Evolutionary conservation across 2,329 filamentous ascomycete species (phyloP), one percentile per base, ranked within the genome.

Genomic region (Beauveria bassiana): DNA sequence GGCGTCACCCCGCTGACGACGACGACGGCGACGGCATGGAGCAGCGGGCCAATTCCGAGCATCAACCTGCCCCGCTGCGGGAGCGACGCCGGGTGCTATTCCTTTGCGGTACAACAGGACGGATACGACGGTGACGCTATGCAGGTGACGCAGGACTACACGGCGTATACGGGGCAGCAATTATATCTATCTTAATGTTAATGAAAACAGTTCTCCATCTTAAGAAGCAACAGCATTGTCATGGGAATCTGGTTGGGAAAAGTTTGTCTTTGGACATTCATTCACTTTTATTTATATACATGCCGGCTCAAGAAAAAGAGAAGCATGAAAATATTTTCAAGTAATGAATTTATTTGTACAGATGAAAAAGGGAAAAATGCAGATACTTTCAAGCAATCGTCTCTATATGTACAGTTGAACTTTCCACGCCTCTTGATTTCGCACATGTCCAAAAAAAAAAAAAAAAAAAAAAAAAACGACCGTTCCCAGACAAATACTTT

Each of bases 161-260:
- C 34, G 5, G 22, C 47, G 38, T 59, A 45, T 22, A 24, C 56
- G 7, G 56, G 26, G 18, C 34, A 43, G 2, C 46, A 59, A 51
- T 10, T 43, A 51, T 51, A 51, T 59, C 7, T 40, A 51, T 43
- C 47, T 31, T 59, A 59, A 59, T 59, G 56, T 50, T 59, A 52
- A 59, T 51, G 16, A n/a, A 49, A 49, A 22, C 22, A 26, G 45
- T 22, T n/a, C n/a, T 22, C 26, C 46, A 4, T 40, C 12, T 42
- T 22, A 18, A 52, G 31, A 34, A 53, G 50, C 34, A 40, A 49
- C 12, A 40, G 31, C 18, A 31, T 43, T 51, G 45, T 49, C 16
- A 26, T 51, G 16, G 18, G 22, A n/a, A 9, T 38, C 9, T 42
- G 38, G 43, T 20, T n/a, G 49, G 31, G n/a, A 6, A 51, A 34